A percentile compares a stretch with the other conserved stretches of the same genome.
phyloP scores from a whole-genome alignment of 768 basidiomycete species.

The Pulveroboletus sp. region DNA sequence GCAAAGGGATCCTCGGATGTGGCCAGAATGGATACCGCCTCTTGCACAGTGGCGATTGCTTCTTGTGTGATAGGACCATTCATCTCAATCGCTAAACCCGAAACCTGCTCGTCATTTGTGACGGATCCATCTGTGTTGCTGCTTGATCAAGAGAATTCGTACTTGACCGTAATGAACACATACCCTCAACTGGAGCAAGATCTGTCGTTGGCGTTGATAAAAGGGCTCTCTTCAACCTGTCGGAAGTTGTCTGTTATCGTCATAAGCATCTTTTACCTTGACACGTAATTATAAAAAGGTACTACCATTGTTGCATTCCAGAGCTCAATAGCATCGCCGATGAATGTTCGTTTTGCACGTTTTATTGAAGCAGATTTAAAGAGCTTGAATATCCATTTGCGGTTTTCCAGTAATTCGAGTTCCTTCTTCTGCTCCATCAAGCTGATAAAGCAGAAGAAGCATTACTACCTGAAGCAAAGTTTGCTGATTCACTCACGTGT shows the following conservation, averaged over 20 bases:
- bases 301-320: constrained; percentile 1
- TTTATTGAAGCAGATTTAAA: neutral
- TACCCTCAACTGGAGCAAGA: neutral
- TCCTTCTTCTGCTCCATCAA: neutral
- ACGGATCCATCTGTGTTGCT: neutral
- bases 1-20: neutral
- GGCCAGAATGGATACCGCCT: neutral
- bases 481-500: neutral
- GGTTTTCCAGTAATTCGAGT: neutral
- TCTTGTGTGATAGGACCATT: too few species aligned
- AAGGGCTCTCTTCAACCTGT: neutral
- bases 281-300: neutral
- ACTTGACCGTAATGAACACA: neutral
- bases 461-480: neutral
- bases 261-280: neutral
- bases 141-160: neutral
- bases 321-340: neutral
- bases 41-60: too few species aligned
- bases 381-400: neutral
- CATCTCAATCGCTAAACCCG: neutral
- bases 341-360: neutral
- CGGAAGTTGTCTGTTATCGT: constrained; percentile 1
- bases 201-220: neutral
- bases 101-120: neutral
- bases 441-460: neutral